Evolutionary conservation across 2,329 filamentous ascomycete species (phyloP).

Genomic region (Penicillium sp.): DNA sequence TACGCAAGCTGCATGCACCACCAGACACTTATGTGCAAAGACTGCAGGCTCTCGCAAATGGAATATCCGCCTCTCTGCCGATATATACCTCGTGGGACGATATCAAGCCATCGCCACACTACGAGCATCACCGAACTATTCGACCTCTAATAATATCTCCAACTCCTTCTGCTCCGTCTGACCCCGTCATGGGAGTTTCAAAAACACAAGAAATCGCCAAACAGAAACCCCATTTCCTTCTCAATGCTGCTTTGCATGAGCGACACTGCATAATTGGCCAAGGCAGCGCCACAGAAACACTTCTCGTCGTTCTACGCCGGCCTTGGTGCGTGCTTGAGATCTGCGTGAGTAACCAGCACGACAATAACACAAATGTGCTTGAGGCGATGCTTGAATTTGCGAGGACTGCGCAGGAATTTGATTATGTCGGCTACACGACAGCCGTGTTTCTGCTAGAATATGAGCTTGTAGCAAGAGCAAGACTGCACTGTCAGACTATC

Average conservation of each 20-base stretch:
- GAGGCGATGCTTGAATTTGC: constrained; percentile 2
- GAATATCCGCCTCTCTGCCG: background rate
- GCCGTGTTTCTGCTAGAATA: constrained; percentile 11
- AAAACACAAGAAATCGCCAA: background rate
- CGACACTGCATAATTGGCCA: constrained; percentile 14
- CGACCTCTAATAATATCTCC: background rate
- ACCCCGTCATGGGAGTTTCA: background rate
- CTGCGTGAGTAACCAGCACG: constrained; percentile 2
- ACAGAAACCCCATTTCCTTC: constrained; percentile 10
- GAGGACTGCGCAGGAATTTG: constrained; percentile 3
- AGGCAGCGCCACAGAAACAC: background rate
- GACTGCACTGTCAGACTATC: background rate
- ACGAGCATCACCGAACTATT: background rate
- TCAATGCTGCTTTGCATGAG: constrained; percentile 10
- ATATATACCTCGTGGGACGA: constrained; percentile 9
- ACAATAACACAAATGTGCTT: background rate
- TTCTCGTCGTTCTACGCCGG: constrained; percentile 7
- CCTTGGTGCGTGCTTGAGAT: constrained; percentile 16
- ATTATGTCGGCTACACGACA: constrained; percentile 3
- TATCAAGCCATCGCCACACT: background rate
- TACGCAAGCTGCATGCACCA: background rate
- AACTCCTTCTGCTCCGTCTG: background rate
- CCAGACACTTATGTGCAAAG: background rate
- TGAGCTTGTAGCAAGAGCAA: constrained; percentile 3
- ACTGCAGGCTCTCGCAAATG: background rate